Conservation (phyloP, 2,329 filamentous ascomycete genomes). For the Leptodontidium sp. region DNA sequence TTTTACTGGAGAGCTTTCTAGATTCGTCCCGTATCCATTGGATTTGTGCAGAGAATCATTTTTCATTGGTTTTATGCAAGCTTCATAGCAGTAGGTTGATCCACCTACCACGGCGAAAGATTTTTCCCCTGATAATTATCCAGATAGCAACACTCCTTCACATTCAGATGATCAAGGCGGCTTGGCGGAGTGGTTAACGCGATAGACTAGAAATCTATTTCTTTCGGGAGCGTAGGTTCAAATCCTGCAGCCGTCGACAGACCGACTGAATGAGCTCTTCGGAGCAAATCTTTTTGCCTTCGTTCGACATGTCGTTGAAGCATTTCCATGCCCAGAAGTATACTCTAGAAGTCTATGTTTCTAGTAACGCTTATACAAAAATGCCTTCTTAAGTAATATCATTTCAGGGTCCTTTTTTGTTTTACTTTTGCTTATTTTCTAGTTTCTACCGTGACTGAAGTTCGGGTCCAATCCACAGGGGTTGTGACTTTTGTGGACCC, state of each 20-base stretch:
- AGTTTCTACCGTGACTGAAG: background rate
- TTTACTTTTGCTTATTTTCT: background rate
- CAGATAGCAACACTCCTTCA: background rate
- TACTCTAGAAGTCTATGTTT: too few species aligned
- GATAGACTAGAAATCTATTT: constrained; percentile 25
- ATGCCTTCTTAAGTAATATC: too few species aligned
- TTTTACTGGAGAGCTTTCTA: background rate
- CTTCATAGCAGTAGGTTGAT: background rate
- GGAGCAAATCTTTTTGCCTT: too few species aligned
- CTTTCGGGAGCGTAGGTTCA: constrained; percentile 26
- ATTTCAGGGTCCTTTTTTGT: background rate
- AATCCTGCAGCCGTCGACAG: constrained; percentile 15
- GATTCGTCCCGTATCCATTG: too few species aligned
- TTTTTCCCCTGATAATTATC: background rate
- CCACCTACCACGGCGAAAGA: background rate
- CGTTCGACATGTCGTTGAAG: too few species aligned
- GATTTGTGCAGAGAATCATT: background rate
- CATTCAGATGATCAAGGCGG: constrained; percentile 6
- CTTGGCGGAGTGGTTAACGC: constrained; percentile 25
- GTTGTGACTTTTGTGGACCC: too few species aligned
- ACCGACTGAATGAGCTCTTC: too few species aligned
- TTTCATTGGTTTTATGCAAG: background rate
- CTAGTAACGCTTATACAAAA: too few species aligned
- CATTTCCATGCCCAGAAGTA: too few species aligned
- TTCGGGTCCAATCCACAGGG: background rate